Evolutionary conservation across 2,329 filamentous ascomycete species (phyloP).

Genomic region (Neonectria faginata): DNA sequence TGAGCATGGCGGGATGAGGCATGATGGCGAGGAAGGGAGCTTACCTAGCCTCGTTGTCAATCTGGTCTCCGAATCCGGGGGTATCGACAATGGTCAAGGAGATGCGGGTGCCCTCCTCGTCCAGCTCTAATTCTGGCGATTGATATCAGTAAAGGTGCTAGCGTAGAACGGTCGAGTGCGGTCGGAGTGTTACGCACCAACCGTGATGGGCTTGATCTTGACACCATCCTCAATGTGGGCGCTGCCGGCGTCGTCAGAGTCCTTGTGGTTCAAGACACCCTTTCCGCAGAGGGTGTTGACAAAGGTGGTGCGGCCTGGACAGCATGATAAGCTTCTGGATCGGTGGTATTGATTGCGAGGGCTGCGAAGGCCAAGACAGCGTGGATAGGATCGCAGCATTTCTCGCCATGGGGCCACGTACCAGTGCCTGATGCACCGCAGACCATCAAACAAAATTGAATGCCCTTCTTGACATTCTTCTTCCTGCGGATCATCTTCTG

Average conservation of each 20-base stretch:
- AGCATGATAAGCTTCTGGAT: slow-evolving; percentile 37
- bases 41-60: slow-evolving; percentile 98
- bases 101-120: slow-evolving; percentile 98
- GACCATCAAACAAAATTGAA: slow-evolving; percentile 99
- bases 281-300: slow-evolving; percentile 99
- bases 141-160: slow-evolving; percentile 39
- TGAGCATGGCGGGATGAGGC: slow-evolving; percentile 26
- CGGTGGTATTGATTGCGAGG: slow-evolving; percentile 5
- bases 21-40: slow-evolving; percentile 32
- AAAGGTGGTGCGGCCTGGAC: slow-evolving; percentile 91
- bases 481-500: slow-evolving; percentile 98
- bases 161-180: slow-evolving; percentile 30
- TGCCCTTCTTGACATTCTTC: slow-evolving; percentile 99
- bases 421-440: slow-evolving; percentile 98
- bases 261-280: slow-evolving; percentile 89
- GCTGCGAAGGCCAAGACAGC: slow-evolving; percentile 25
- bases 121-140: slow-evolving; percentile 84
- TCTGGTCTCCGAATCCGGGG: slow-evolving; percentile 97
- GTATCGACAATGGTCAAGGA: slow-evolving; percentile 99
- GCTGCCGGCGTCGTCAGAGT: slow-evolving; percentile 87
- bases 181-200: slow-evolving; percentile 69
- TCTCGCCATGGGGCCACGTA: slow-evolving; percentile 60
- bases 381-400: slow-evolving; percentile 28
- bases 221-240: slow-evolving; percentile 97
- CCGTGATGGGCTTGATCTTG: slow-evolving; percentile 98